These are phyloP conservation scores for Westerdykella ornata DNA, from an alignment of 2,329 filamentous ascomycete genomes.

Conservation along the genomic window DNA sequence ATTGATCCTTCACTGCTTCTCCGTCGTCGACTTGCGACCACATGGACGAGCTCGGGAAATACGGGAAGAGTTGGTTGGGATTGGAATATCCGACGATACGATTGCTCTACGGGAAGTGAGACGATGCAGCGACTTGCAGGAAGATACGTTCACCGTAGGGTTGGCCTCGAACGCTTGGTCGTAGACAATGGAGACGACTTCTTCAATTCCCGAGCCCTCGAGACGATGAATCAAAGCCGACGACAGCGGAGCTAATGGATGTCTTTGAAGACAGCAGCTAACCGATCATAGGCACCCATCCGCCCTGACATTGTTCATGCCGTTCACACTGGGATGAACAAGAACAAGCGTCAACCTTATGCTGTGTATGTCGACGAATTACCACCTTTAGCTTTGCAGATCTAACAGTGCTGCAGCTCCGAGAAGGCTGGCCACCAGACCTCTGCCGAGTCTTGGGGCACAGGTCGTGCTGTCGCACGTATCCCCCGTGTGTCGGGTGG, in stretches of 20 bases:
- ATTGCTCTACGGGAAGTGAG: too few relatives aligned
- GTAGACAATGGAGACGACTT: not conserved
- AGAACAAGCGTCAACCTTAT: conserved; percentile 99
- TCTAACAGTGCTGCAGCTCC: conserved; percentile 36
- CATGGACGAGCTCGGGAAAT: too few relatives aligned
- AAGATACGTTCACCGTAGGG: too few relatives aligned
- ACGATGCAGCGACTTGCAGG: too few relatives aligned
- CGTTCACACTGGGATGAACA: conserved; percentile 98
- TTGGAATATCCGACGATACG: too few relatives aligned
- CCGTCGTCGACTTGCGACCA: too few relatives aligned
- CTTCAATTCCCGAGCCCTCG: too few relatives aligned
- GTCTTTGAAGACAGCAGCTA: conserved; percentile 5
- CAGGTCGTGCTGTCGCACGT: conserved; percentile 96
- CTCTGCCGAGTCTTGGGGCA: conserved; percentile 99
- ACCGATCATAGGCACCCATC: conserved; percentile 61
- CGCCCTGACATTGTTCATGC: conserved; percentile 98
- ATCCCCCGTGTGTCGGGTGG: conserved; percentile 99
- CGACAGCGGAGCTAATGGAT: not conserved
- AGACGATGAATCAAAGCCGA: too few relatives aligned
- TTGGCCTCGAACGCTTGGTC: too few relatives aligned
- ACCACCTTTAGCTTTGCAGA: not conserved
- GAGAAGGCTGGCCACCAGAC: conserved; percentile 99
- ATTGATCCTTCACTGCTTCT: too few relatives aligned
- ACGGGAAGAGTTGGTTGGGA: too few relatives aligned
- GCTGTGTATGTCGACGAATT: conserved; percentile 61